Percentiles rank a stretch among this genome's conserved stretches.
Conservation (phyloP, 2,329 filamentous ascomycete genomes). For the Fusarium penzigii region DNA sequence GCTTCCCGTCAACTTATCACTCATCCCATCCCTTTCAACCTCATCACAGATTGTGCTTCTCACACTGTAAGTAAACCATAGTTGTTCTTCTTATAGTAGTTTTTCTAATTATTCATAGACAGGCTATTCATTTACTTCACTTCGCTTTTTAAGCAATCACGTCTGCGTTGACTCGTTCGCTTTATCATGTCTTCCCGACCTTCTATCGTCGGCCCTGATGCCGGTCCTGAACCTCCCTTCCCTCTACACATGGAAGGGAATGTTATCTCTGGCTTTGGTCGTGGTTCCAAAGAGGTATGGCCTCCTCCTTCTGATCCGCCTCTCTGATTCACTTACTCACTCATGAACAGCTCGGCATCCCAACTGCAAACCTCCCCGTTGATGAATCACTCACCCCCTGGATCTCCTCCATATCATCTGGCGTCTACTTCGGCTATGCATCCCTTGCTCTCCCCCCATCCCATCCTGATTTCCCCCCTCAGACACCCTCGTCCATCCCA, state of each 20-base stretch:
- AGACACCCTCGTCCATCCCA: conserved; percentile 2
- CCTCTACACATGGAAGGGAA: conserved; percentile 82
- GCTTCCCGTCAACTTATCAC: too few species aligned
- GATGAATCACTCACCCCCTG: conserved; percentile 60
- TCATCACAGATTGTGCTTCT: too few species aligned
- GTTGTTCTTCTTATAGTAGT: too few species aligned
- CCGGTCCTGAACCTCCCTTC: conserved; percentile 75
- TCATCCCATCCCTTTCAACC: too few species aligned
- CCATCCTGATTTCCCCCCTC: conserved; percentile 44
- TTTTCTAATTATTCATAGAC: too few species aligned
- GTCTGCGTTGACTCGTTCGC: not conserved
- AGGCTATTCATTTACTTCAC: too few species aligned
- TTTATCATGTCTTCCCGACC: conserved; percentile 52
- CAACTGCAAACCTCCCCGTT: conserved; percentile 89
- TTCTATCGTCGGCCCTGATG: conserved; percentile 69
- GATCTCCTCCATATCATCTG: conserved; percentile 67
- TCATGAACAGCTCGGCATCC: conserved; percentile 77
- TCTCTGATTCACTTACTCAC: not conserved
- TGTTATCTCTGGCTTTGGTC: conserved; percentile 90
- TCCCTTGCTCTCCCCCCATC: conserved; percentile 61
- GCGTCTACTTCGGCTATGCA: conserved; percentile 94
- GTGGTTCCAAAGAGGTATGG: conserved; percentile 84
- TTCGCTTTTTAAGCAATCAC: too few species aligned
- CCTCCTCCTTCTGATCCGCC: not conserved
- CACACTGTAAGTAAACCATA: too few species aligned